Conservation (phyloP, 192 early-diverging fungal genomes). For the Umbelopsis sp. region DNA sequence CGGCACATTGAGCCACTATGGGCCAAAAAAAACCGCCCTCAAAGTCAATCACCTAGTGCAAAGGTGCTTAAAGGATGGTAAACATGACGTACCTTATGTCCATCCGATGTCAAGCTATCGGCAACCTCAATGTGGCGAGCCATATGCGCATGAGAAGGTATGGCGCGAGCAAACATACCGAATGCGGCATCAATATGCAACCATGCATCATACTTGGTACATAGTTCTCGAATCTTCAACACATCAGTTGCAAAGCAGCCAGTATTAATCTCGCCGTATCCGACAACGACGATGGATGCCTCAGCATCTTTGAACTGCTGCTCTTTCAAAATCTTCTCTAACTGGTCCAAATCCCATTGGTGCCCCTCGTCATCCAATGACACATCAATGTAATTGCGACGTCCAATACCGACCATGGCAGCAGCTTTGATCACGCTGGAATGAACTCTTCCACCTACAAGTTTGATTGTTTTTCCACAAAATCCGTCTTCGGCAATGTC, state of each 20-base stretch:
- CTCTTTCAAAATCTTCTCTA: conserved; percentile 26
- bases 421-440: conserved; percentile 56
- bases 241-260: conserved; percentile 45
- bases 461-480: conserved; percentile 38
- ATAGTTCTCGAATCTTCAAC: conserved; percentile 42
- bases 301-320: conserved; percentile 17
- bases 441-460: conserved; percentile 44
- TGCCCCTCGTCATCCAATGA: conserved; percentile 14
- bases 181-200: conserved; percentile 70
- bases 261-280: conserved; percentile 47
- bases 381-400: conserved; percentile 48
- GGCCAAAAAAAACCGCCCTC: no score
- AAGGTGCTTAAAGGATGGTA: neutral
- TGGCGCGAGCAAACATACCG: conserved; percentile 55
- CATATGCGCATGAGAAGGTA: conserved; percentile 34
- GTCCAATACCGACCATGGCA: conserved; percentile 53
- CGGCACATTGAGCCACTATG: conserved; percentile 61
- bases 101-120: conserved; percentile 60
- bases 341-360: conserved; percentile 17
- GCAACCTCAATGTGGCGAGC: conserved; percentile 47
- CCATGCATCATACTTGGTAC: conserved; percentile 48
- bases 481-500: conserved; percentile 54
- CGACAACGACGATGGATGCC: conserved; percentile 49
- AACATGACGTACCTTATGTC: conserved; percentile 46
- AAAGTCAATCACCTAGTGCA: neutral